A percentile compares a stretch with the other conserved stretches of the same genome.
Evolutionary conservation across 768 basidiomycete genomes (phyloP).

Genomic region (Suillus clintonianus): DNA sequence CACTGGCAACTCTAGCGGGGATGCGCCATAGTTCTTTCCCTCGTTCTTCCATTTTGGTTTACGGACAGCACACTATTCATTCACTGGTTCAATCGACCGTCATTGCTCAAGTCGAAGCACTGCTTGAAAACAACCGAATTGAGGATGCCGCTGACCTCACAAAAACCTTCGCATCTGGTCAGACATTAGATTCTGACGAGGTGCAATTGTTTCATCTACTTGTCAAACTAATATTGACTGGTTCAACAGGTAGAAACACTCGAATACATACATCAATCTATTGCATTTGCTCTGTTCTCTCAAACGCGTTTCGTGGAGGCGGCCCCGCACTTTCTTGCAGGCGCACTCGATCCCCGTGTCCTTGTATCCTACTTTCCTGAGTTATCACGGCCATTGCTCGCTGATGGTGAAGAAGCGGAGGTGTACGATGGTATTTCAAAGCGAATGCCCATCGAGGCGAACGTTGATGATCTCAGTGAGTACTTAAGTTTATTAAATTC

Average conservation of each 20-base stretch:
- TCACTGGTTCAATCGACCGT: slow-evolving; percentile 72
- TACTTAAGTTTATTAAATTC: slow-evolving; percentile 25
- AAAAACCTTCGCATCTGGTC: slow-evolving; percentile 58
- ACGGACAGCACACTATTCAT: slow-evolving; percentile 59
- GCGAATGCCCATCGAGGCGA: slow-evolving; percentile 65
- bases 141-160: slow-evolving; percentile 65
- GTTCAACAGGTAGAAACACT: slow-evolving; percentile 60
- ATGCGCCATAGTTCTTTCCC: slow-evolving; percentile 48
- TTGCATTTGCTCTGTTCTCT: slow-evolving; percentile 76
- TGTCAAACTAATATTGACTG: slow-evolving; percentile 7
- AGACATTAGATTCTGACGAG: slow-evolving; percentile 37
- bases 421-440: slow-evolving; percentile 77
- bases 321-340: slow-evolving; percentile 72
- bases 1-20: background rate
- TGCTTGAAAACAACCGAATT: slow-evolving; percentile 64
- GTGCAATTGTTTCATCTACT: background rate
- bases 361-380: slow-evolving; percentile 80
- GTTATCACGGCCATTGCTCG: slow-evolving; percentile 67
- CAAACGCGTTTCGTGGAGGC: slow-evolving; percentile 87
- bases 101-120: slow-evolving; percentile 69
- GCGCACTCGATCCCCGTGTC: slow-evolving; percentile 81
- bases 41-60: slow-evolving; percentile 67
- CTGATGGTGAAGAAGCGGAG: slow-evolving; percentile 55
- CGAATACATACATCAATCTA: slow-evolving; percentile 76
- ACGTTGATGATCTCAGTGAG: slow-evolving; percentile 87